Percentiles rank a stretch among this genome's conserved stretches.
Evolutionary conservation across 352 stramenopile genomes (phyloP).

Genomic region (Pythium plurisporium): DNA sequence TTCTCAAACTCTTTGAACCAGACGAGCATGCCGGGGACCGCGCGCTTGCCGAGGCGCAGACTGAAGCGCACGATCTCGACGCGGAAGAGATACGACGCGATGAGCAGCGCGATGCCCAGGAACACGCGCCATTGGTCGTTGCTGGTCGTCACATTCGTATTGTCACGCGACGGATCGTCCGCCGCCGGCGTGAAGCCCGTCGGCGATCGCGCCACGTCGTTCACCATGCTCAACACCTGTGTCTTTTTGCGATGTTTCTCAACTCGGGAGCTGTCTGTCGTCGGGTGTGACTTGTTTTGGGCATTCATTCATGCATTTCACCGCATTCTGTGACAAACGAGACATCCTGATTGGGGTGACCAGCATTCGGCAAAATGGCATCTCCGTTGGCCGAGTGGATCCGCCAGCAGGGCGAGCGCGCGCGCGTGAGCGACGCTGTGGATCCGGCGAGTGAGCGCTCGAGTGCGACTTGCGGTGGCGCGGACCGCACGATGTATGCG

Average conservation of each 20-base stretch:
- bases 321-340: neutral
- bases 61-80: constrained; percentile 75
- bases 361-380: no score
- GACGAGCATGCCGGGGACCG: constrained; percentile 48
- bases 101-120: constrained; percentile 65
- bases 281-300: no score
- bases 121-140: constrained; percentile 75
- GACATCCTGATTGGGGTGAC: no score
- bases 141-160: constrained; percentile 23
- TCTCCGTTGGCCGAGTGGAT: constrained; percentile 39
- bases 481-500: constrained; percentile 51
- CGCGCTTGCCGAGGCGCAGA: constrained; percentile 57
- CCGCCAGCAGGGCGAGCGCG: constrained; percentile 21
- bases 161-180: neutral
- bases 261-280: no score
- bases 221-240: neutral
- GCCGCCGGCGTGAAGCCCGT: neutral
- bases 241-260: neutral
- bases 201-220: neutral
- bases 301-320: neutral
- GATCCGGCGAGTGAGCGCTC: constrained; percentile 32
- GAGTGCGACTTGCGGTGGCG: constrained; percentile 20
- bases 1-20: constrained; percentile 87
- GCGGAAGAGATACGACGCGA: constrained; percentile 63
- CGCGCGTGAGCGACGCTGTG: constrained; percentile 33